phyloP scores from a whole-genome alignment of 1,284 basidiomycete species.

The Cutaneotrichosporon sp. region DNA sequence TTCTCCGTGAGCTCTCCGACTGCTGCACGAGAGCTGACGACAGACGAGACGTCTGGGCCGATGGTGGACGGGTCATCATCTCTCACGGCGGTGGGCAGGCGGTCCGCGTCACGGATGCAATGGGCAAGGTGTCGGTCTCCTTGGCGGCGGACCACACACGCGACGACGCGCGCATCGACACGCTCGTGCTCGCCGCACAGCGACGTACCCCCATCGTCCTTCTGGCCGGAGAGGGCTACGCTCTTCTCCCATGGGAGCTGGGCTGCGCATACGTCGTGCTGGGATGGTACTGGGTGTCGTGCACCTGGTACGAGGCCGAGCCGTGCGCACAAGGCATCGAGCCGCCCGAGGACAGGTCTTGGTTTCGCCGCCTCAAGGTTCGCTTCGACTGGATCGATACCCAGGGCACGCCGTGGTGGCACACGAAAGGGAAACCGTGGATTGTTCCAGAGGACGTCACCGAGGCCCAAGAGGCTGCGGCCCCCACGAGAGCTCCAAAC shows the following conservation, averaged over 20 bases:
- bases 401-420: conserved; percentile 50
- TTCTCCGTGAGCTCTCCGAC: conserved; percentile 39
- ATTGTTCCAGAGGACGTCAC: not conserved
- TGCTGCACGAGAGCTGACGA: not conserved
- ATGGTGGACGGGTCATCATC: conserved; percentile 41
- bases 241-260: conserved; percentile 38
- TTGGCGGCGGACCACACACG: conserved; percentile 40
- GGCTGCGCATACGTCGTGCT: conserved; percentile 42
- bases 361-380: conserved; percentile 44
- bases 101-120: conserved; percentile 14
- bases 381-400: conserved; percentile 48
- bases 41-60: conserved; percentile 48
- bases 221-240: conserved; percentile 44
- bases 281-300: conserved; percentile 51
- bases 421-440: conserved; percentile 11
- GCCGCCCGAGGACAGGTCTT: conserved; percentile 25
- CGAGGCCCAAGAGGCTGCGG: too few relatives aligned
- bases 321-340: conserved; percentile 20
- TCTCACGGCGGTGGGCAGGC: conserved; percentile 41
- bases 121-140: conserved; percentile 6
- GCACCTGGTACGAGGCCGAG: conserved; percentile 47
- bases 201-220: conserved; percentile 37
- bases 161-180: conserved; percentile 37
- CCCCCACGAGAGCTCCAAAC: too few relatives aligned
- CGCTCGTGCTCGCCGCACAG: conserved; percentile 35